Evolutionary conservation across 2,329 filamentous ascomycete genomes (phyloP), one percentile per base, ranked within the genome.

Genomic region (Pestalotiopsis fici): DNA sequence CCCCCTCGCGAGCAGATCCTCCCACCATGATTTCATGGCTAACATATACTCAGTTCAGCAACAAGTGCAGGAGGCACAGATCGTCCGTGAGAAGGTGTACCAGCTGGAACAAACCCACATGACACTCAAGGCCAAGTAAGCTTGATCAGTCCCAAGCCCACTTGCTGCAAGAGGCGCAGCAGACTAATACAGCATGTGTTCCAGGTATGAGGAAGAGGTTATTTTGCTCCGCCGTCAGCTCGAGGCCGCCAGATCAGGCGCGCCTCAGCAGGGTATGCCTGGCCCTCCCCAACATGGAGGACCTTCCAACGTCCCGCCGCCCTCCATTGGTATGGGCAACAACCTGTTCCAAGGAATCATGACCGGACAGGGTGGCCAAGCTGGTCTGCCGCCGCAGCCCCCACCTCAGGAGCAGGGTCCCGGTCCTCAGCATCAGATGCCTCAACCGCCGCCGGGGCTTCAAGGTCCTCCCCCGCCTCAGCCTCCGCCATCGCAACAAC

Each of bases 261-360:
- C 83, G 39, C 84, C 86, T 67, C 85, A 86, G 71, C 81, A 85
- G 67, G 82, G 82, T 69, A 89, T 94, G 76, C 87, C 87, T 70
- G 91, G 90, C 18, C 90, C 90, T 54, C 88, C 91, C 68, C 91
- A 92, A 76, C 93, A 96, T 71, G 88, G 88, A 68, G 93, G 91
- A 56, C 92, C 94, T 67, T 90, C 93, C 11, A 74, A 70, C 21
- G 74, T 73, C 61, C 93, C 96, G 81, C 92, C 93, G 69, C 95
- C 96, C 43, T 95, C 93, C 62, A 93, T 98, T 73, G 93, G 94
- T 31, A 93, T 97, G 76, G 95, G 95, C 28, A 95, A 92, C 78
- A 96, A 97, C 76, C 87, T 98, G 54, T 98, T 99, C 77, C 94
- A 94, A 73, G 94, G 94, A 66, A 97, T 98, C 77, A 98, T 99